Evolutionary conservation across 164 flowering plant genomes (phyloP).

Genomic region (Sextonia rubra): DNA sequence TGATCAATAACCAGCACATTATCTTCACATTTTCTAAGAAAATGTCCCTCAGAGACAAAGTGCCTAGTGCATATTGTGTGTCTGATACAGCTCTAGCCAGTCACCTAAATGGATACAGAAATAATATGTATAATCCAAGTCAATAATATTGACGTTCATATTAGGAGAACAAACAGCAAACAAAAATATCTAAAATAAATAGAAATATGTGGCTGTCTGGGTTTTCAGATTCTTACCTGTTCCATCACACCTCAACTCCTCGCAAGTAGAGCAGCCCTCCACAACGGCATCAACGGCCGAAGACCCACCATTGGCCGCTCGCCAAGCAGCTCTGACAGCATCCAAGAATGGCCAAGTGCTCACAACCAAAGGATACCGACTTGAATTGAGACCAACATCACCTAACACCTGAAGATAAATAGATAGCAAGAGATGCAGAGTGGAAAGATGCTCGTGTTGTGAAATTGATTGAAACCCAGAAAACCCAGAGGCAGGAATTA

Average conservation of each 20-base stretch:
- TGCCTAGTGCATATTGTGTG: too few species aligned
- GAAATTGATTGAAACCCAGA: too few species aligned
- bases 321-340: conserved; percentile 91
- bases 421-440: background rate
- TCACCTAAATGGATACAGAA: background rate
- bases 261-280: conserved; percentile 97
- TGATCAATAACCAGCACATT: too few species aligned
- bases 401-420: conserved; percentile 33
- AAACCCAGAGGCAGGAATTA: too few species aligned
- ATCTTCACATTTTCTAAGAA: too few species aligned
- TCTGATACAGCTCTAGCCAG: too few species aligned
- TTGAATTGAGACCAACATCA: conserved; percentile 23
- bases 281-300: conserved; percentile 83
- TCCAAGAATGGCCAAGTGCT: conserved; percentile 95
- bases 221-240: conserved; percentile 47
- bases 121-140: background rate
- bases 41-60: too few species aligned
- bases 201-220: background rate
- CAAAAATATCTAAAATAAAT: background rate
- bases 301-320: conserved; percentile 51
- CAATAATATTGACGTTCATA: background rate
- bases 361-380: conserved; percentile 62
- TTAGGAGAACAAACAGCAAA: background rate
- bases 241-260: conserved; percentile 88
- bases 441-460: background rate